Conservation (phyloP, 495 filamentous ascomycete genomes). For the Chaetomidium leptoderma region DNA sequence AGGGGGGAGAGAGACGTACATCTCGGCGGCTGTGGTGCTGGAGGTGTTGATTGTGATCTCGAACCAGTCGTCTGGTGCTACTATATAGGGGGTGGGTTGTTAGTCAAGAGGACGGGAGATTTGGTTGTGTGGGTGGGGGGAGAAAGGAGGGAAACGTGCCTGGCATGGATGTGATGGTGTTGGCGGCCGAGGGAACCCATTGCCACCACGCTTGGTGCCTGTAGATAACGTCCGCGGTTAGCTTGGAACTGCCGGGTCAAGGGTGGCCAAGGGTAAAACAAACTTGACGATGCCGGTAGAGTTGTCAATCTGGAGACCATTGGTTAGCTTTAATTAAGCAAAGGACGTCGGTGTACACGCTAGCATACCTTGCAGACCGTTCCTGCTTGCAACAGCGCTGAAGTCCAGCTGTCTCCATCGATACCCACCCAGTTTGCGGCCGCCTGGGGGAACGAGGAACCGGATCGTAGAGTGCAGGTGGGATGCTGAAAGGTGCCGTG, state of each 20-base stretch:
- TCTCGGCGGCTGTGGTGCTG: constrained; percentile 20
- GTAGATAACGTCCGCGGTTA: not conserved
- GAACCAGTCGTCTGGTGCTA: constrained; percentile 28
- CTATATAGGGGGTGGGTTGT: constrained; percentile 3
- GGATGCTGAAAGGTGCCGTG: constrained; percentile 29
- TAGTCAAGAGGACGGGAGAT: not conserved
- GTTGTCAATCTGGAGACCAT: constrained; percentile 21
- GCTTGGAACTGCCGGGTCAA: not conserved
- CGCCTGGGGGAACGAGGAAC: constrained; percentile 27
- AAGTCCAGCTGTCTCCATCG: constrained; percentile 26
- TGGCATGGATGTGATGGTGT: constrained; percentile 25
- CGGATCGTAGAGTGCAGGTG: constrained; percentile 21
- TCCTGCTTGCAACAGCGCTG: constrained; percentile 29
- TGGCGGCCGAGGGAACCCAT: constrained; percentile 25
- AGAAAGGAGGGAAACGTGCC: constrained; percentile 11
- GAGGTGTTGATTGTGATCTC: constrained; percentile 30
- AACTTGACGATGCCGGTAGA: constrained; percentile 21
- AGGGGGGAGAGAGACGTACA: constrained; percentile 17
- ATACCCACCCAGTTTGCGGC: constrained; percentile 32
- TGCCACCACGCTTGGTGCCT: constrained; percentile 34
- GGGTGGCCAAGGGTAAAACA: not conserved
- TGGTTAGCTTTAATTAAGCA: too few relatives aligned
- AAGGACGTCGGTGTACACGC: too few relatives aligned
- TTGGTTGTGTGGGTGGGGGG: not conserved
- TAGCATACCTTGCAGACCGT: constrained; percentile 28